These are phyloP conservation scores for Neospermospora avenae DNA, from an alignment of 2,329 filamentous ascomycete species.

Conservation along the genomic window DNA sequence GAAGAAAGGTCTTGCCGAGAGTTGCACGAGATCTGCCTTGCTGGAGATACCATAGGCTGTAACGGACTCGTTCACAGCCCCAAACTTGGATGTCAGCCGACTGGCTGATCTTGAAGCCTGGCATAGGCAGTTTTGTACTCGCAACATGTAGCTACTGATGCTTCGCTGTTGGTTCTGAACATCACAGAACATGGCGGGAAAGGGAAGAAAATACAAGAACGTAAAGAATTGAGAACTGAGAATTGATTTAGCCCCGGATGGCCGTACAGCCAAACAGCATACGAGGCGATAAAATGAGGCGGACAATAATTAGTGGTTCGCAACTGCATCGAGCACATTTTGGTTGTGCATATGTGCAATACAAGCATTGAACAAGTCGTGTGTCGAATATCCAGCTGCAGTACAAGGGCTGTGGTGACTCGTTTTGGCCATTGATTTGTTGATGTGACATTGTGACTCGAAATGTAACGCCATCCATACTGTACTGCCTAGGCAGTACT, in stretches of 20 bases:
- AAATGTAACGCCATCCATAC: not conserved
- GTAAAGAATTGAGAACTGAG: not conserved
- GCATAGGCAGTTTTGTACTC: not conserved
- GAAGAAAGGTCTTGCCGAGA: not conserved
- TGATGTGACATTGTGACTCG: not conserved
- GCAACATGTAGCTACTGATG: not conserved
- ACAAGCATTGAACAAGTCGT: not conserved
- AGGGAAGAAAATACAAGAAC: not conserved
- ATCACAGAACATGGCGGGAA: not conserved
- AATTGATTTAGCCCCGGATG: not conserved
- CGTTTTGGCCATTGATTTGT: not conserved
- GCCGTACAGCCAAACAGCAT: not conserved
- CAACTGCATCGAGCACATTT: not conserved
- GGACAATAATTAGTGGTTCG: not conserved
- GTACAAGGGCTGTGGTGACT: not conserved
- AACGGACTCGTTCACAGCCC: conserved; percentile 5
- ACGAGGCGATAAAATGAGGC: not conserved
- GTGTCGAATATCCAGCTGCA: not conserved
- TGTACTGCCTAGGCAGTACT: too few relatives aligned
- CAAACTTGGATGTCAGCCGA: not conserved
- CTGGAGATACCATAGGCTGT: not conserved
- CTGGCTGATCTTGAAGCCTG: not conserved
- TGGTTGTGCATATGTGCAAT: not conserved
- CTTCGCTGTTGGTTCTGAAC: not conserved
- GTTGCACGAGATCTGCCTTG: conserved; percentile 1